phyloP scores from a whole-genome alignment of 495 filamentous ascomycete genomes.

The Tuber borchii region DNA sequence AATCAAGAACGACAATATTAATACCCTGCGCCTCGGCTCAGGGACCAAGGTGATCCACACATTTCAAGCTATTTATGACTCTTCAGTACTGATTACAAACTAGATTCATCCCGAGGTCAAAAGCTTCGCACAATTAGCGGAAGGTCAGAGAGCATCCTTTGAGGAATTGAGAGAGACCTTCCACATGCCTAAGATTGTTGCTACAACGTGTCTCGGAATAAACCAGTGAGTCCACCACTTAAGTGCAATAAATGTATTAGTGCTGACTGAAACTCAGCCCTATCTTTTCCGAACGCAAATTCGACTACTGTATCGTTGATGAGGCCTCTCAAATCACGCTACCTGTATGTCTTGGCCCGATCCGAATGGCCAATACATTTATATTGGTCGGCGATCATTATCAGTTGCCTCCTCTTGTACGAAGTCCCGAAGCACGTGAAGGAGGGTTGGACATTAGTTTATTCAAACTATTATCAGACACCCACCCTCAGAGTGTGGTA shows the following conservation, averaged over 20 bases:
- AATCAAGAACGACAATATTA: conserved; percentile 68
- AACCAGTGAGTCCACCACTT: conserved; percentile 51
- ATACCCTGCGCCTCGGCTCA: conserved; percentile 75
- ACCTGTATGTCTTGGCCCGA: conserved; percentile 85
- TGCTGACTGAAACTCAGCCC: conserved; percentile 41
- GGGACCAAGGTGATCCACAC: conserved; percentile 53
- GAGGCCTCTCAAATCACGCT: conserved; percentile 97
- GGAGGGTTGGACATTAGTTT: conserved; percentile 88
- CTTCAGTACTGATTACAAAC: neutral
- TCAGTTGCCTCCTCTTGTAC: conserved; percentile 88
- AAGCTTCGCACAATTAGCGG: conserved; percentile 70
- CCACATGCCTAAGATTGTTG: conserved; percentile 76
- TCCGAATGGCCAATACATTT: conserved; percentile 87
- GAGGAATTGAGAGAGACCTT: conserved; percentile 78
- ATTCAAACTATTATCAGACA: conserved; percentile 85
- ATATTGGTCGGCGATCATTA: conserved; percentile 94
- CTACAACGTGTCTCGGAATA: conserved; percentile 88
- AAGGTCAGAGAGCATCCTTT: conserved; percentile 61
- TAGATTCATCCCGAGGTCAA: conserved; percentile 73
- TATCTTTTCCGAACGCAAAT: conserved; percentile 79
- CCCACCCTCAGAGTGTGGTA: conserved; percentile 76
- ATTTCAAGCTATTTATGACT: neutral
- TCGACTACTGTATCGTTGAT: conserved; percentile 97
- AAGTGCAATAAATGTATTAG: neutral
- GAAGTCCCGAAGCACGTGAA: conserved; percentile 76